Conservation (phyloP, 352 stramenopile genomes). For the Phytophthora podocarpi region DNA sequence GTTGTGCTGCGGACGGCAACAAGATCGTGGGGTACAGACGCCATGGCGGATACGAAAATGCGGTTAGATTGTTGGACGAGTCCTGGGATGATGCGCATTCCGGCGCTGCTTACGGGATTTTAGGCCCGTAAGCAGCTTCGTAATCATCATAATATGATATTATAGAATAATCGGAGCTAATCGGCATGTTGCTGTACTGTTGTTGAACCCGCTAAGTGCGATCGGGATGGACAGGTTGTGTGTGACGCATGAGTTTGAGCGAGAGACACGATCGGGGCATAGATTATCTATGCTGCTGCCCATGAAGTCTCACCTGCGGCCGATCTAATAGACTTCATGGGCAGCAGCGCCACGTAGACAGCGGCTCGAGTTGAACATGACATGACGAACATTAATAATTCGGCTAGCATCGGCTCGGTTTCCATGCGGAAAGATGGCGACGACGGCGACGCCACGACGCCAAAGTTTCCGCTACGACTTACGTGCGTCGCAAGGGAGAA, state of each 20-base stretch:
- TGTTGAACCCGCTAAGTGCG: conserved; percentile 18
- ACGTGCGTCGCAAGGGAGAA: neutral
- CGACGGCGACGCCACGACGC: conserved; percentile 5
- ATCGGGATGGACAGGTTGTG: neutral
- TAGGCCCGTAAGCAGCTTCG: neutral
- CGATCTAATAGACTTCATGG: no score
- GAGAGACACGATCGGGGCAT: conserved; percentile 22
- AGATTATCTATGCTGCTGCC: no score
- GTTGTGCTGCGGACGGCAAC: conserved; percentile 77
- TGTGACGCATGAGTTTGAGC: conserved; percentile 1
- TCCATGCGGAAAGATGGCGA: conserved; percentile 3
- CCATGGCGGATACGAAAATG: conserved; percentile 8
- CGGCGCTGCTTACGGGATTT: neutral
- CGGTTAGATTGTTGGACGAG: neutral
- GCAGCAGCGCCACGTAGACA: no score
- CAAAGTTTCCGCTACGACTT: neutral
- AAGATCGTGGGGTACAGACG: no score
- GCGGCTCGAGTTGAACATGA: no score
- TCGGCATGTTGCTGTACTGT: neutral
- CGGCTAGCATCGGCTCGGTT: neutral
- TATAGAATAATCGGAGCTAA: conserved; percentile 13
- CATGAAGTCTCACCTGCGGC: no score
- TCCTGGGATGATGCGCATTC: neutral
- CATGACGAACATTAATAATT: no score
- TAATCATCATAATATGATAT: no score